Evolutionary conservation across 768 basidiomycete genomes (phyloP).

Genomic region (Dendrothele bispora): DNA sequence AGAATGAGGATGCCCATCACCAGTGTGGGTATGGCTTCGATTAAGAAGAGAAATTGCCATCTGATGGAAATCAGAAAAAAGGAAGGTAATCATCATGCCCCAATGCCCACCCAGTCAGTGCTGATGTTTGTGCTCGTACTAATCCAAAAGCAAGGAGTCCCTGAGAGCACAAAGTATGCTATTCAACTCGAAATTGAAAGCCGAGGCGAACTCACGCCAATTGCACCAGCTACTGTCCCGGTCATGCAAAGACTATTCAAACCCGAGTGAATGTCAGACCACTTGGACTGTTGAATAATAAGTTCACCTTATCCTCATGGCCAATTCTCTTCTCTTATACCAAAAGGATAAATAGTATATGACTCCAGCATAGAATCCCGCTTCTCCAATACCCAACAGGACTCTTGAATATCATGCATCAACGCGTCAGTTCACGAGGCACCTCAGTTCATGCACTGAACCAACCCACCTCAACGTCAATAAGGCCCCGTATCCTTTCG

Average conservation of each 20-base stretch:
- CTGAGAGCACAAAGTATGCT: slow-evolving; percentile 27
- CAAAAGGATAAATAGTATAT: slow-evolving; percentile 64
- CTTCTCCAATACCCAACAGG: slow-evolving; percentile 59
- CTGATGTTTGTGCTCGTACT: slow-evolving; percentile 49
- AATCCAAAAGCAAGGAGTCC: slow-evolving; percentile 58
- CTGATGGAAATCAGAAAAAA: too few relatives aligned
- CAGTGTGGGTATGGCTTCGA: slow-evolving; percentile 57
- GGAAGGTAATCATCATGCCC: too few relatives aligned
- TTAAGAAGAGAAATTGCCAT: slow-evolving; percentile 65
- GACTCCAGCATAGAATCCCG: slow-evolving; percentile 60
- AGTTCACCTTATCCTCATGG: too few relatives aligned
- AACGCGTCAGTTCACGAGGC: too few relatives aligned
- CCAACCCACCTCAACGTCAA: slow-evolving; percentile 48
- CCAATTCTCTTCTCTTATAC: slow-evolving; percentile 52
- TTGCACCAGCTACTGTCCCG: slow-evolving; percentile 54
- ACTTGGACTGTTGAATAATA: too few relatives aligned
- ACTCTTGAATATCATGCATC: too few relatives aligned
- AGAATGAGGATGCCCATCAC: slow-evolving; percentile 51
- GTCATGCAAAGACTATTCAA: slow-evolving; percentile 54
- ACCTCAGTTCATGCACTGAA: too few relatives aligned
- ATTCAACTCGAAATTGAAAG: neutral
- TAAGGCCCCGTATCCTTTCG: slow-evolving; percentile 51
- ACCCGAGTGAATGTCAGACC: too few relatives aligned
- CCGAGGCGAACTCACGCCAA: slow-evolving; percentile 38
- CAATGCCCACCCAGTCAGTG: slow-evolving; percentile 41